Percentiles rank a stretch among this genome's conserved stretches.
phyloP scores from a whole-genome alignment of 2,329 filamentous ascomycete species.

The Tolypocladium guangdongense region DNA sequence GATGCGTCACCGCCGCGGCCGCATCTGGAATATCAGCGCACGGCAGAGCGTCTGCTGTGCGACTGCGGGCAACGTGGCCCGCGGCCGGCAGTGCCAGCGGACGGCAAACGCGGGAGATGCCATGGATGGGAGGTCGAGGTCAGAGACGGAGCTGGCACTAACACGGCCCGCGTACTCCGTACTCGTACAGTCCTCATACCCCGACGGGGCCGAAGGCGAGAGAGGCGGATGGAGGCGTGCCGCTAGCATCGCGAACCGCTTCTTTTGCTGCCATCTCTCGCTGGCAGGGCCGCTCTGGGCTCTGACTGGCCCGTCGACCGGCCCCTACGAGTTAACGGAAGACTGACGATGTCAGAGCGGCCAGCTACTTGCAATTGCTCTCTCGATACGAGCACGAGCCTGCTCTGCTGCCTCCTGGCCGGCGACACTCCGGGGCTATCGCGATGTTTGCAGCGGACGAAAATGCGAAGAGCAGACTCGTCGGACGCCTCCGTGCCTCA shows the following conservation, averaged over 20 bases:
- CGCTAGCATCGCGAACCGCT: background rate
- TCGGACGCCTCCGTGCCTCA: background rate
- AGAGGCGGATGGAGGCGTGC: background rate
- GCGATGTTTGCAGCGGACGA: background rate
- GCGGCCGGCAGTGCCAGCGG: background rate
- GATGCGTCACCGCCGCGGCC: background rate
- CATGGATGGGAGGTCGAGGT: too few relatives aligned
- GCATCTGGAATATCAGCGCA: background rate
- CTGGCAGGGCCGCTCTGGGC: background rate
- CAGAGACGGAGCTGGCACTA: background rate
- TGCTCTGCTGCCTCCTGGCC: background rate
- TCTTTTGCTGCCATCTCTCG: background rate
- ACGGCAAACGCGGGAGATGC: too few relatives aligned
- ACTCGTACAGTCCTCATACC: background rate
- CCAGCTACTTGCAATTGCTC: background rate
- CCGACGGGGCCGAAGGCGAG: background rate
- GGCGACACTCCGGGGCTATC: background rate
- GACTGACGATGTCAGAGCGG: background rate
- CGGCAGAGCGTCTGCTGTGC: background rate
- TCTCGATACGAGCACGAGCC: background rate
- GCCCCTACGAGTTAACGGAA: background rate
- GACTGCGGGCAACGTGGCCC: background rate
- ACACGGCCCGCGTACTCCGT: background rate
- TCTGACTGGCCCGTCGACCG: conserved; percentile 2
- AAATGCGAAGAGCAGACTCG: background rate